Percentiles rank a stretch among this genome's conserved stretches.
These are phyloP conservation scores for Cyclotella baltica DNA, from an alignment of 108 stramenopile species.

Conservation along the genomic window DNA sequence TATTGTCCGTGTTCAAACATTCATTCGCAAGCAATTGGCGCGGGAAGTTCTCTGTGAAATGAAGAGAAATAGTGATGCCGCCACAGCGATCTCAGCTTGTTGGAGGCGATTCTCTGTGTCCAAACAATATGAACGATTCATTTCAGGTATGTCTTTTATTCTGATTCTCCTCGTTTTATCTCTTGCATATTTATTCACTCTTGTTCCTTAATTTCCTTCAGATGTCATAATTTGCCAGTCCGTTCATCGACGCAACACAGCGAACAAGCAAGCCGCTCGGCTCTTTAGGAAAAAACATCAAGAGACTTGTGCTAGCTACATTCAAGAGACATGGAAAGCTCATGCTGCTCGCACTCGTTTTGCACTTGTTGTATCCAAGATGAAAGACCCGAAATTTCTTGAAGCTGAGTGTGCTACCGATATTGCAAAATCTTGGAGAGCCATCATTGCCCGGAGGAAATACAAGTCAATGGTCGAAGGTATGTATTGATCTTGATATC, in stretches of 20 bases:
- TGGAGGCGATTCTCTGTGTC: background rate
- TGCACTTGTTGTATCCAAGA: background rate
- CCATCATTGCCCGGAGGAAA: background rate
- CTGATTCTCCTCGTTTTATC: background rate
- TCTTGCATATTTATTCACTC: too few relatives aligned
- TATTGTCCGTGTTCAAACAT: background rate
- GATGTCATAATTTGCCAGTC: slow-evolving; percentile 13
- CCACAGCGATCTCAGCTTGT: background rate
- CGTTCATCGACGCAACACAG: background rate
- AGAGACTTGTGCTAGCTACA: background rate
- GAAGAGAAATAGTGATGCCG: background rate
- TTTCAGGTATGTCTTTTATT: background rate
- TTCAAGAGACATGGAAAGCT: slow-evolving; percentile 7
- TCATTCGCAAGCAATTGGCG: background rate
- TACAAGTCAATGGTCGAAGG: background rate
- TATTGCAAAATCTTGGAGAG: background rate
- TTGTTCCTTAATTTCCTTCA: background rate
- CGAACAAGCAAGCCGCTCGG: background rate
- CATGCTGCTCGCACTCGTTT: background rate
- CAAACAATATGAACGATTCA: background rate
- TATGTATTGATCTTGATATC: background rate
- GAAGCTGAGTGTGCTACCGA: background rate
- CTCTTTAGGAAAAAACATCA: background rate
- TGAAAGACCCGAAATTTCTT: background rate
- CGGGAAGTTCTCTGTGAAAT: background rate